Evolutionary conservation across 2,329 filamentous ascomycete genomes (phyloP).

Genomic region (Metarhizium anisopliae): DNA sequence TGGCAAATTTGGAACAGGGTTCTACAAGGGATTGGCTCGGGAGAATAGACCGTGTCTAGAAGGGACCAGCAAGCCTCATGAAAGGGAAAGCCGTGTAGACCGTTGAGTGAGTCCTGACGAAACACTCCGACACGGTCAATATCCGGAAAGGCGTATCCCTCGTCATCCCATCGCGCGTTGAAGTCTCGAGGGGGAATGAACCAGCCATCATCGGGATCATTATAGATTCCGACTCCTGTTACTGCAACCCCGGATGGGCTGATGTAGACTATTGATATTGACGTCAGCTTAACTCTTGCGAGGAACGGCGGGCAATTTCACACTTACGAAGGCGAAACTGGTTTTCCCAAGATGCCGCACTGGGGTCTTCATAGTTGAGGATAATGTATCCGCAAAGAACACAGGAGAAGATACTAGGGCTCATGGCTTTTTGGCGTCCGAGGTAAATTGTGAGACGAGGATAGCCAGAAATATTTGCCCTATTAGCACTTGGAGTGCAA

Average conservation of each 20-base stretch:
- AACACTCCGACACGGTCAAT: neutral
- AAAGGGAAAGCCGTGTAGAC: neutral
- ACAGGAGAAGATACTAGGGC: neutral
- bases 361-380: neutral
- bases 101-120: neutral
- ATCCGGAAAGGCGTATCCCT: neutral
- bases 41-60: neutral
- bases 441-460: neutral
- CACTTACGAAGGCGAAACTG: neutral
- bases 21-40: neutral
- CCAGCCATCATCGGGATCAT: neutral
- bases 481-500: neutral
- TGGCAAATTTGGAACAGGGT: neutral
- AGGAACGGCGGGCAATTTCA: neutral
- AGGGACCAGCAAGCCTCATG: neutral
- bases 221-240: neutral
- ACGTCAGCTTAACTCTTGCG: neutral
- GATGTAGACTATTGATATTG: neutral
- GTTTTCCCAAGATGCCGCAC: neutral
- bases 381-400: neutral
- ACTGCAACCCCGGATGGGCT: neutral
- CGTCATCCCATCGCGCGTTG: neutral
- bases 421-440: neutral
- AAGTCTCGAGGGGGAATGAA: neutral
- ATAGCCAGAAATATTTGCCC: neutral